Conservation (phyloP, 23 red algal species). For the Gracilariopsis chorda region DNA sequence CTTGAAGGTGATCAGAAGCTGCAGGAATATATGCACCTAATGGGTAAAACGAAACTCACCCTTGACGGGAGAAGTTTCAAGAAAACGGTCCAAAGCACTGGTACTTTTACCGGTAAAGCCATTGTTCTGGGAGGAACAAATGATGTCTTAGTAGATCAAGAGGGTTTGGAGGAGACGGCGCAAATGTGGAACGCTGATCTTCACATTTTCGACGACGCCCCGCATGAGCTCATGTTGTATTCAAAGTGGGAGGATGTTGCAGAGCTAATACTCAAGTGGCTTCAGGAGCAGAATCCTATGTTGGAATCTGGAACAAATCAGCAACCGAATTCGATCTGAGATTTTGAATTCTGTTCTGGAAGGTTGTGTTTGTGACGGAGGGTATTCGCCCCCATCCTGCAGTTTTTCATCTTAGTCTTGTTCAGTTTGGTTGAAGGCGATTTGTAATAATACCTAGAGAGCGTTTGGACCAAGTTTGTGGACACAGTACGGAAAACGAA, state of each 20-base stretch:
- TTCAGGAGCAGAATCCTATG: not conserved
- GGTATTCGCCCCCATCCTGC: not conserved
- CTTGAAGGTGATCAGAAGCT: conserved; percentile 39
- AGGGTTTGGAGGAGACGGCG: conserved; percentile 49
- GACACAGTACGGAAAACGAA: no score
- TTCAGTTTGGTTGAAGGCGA: not conserved
- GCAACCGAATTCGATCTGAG: no score
- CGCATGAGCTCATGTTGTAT: conserved; percentile 69
- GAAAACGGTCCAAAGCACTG: not conserved
- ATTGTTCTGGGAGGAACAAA: conserved; percentile 33
- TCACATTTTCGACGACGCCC: conserved; percentile 13
- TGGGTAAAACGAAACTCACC: not conserved
- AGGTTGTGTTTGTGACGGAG: not conserved
- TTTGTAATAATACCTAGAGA: not conserved
- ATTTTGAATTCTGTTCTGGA: not conserved
- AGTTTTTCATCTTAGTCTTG: not conserved
- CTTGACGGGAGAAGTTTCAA: conserved; percentile 1
- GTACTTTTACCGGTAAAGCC: not conserved
- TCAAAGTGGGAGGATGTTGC: conserved; percentile 38
- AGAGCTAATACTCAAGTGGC: conserved; percentile 26
- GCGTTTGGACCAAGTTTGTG: not conserved
- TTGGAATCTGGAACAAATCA: not conserved
- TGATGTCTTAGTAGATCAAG: conserved; percentile 43
- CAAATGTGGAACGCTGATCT: conserved; percentile 32
- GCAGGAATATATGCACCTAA: not conserved